A percentile compares a stretch with the other conserved stretches of the same genome.
Conservation (phyloP, 176 grass and related monocot genomes). For the Poa annua region DNA sequence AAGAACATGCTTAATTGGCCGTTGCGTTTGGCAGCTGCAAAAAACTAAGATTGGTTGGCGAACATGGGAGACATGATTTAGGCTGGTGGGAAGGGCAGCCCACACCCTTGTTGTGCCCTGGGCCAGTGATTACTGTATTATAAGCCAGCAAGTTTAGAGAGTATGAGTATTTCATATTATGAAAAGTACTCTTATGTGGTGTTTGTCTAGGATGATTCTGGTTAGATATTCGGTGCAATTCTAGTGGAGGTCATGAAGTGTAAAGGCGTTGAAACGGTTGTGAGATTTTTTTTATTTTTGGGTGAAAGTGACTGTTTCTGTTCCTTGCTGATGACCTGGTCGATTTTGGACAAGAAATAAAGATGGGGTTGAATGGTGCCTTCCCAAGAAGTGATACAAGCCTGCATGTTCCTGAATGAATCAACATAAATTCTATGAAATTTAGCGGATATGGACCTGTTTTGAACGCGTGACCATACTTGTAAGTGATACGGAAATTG, state of each 20-base stretch:
- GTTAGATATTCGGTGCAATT: slow-evolving; percentile 31
- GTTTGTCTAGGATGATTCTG: slow-evolving; percentile 5
- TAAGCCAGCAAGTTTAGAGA: slow-evolving; percentile 29
- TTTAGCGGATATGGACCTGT: background rate
- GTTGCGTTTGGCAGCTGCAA: slow-evolving; percentile 38
- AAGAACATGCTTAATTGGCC: slow-evolving; percentile 46
- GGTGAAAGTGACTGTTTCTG: slow-evolving; percentile 38
- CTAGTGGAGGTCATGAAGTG: background rate
- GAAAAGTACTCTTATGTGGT: background rate
- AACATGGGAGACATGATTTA: slow-evolving; percentile 61
- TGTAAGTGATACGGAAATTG: background rate
- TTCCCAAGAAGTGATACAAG: background rate
- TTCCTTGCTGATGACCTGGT: slow-evolving; percentile 8
- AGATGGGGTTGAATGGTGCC: slow-evolving; percentile 1
- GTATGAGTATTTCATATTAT: slow-evolving; percentile 26
- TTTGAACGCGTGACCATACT: background rate
- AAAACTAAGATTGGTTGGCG: slow-evolving; percentile 46
- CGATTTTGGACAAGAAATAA: slow-evolving; percentile 20
- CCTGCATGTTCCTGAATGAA: background rate
- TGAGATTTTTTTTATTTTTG: slow-evolving; percentile 19
- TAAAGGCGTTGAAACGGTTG: background rate
- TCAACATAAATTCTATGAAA: background rate
- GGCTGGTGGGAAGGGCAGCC: slow-evolving; percentile 36
- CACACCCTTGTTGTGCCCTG: slow-evolving; percentile 31
- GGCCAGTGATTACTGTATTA: background rate